Evolutionary conservation across 2,329 filamentous ascomycete genomes (phyloP).

Genomic region (Colletotrichum euphorbiae): DNA sequence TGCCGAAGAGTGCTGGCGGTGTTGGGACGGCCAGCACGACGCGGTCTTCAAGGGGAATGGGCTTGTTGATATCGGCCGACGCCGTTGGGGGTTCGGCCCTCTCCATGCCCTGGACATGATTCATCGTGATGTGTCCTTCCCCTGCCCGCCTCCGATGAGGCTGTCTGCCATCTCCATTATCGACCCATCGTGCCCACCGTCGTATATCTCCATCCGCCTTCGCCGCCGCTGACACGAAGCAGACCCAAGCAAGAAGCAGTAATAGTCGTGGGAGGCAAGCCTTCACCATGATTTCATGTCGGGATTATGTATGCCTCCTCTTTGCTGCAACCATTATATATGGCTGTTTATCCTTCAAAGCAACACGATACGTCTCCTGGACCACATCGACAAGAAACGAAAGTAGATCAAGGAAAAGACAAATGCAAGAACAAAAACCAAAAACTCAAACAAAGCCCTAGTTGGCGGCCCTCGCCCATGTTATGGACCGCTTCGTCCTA

Average conservation of each 20-base stretch:
- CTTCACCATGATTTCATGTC: conserved; percentile 39
- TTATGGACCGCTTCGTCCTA: conserved; percentile 33
- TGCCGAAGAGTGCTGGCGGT: conserved; percentile 30
- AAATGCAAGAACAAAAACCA: not conserved
- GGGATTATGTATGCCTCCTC: conserved; percentile 28
- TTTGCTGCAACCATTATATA: conserved; percentile 18
- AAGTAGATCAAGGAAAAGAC: conserved; percentile 1
- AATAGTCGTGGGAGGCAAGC: conserved; percentile 36
- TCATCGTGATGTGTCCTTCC: not conserved
- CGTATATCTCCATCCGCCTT: conserved; percentile 7
- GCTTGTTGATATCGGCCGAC: conserved; percentile 21
- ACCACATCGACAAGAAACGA: conserved; percentile 6
- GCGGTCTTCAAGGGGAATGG: conserved; percentile 29
- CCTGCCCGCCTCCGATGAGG: conserved; percentile 19
- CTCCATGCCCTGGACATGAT: not conserved
- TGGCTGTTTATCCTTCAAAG: not conserved
- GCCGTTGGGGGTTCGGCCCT: conserved; percentile 28
- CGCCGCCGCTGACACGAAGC: conserved; percentile 13
- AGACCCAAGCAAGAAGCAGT: conserved; percentile 19
- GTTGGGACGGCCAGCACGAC: conserved; percentile 34
- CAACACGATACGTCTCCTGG: conserved; percentile 1
- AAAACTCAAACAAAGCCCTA: not conserved
- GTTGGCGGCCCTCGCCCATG: conserved; percentile 19
- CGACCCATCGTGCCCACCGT: conserved; percentile 20
- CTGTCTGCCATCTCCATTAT: conserved; percentile 9